Percentiles rank a stretch among this genome's conserved stretches.
phyloP scores from a whole-genome alignment of 169 alveolate species.

The Cryptosporidium sp. region DNA sequence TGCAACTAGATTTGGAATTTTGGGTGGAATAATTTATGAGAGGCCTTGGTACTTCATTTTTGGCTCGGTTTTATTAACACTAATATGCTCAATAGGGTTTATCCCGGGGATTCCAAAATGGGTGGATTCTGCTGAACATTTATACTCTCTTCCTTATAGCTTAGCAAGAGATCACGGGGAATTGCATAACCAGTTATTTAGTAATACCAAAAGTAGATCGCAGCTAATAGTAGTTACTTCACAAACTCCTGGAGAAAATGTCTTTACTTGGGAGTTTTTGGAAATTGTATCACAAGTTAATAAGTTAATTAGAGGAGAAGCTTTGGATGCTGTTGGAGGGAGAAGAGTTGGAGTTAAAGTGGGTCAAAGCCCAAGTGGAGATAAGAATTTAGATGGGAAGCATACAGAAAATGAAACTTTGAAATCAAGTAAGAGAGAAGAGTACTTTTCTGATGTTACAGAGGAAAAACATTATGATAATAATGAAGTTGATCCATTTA shows the following conservation, averaged over 20 bases:
- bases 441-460: background rate
- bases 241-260: conserved; percentile 79
- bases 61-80: conserved; percentile 43
- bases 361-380: background rate
- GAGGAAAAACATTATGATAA: background rate
- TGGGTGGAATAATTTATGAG: conserved; percentile 69
- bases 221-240: conserved; percentile 78
- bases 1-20: conserved; percentile 57
- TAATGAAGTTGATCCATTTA: conserved; percentile 34
- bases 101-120: conserved; percentile 82
- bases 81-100: conserved; percentile 77
- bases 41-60: conserved; percentile 61
- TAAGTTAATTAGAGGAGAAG: conserved; percentile 82
- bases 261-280: conserved; percentile 82
- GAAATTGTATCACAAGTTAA: conserved; percentile 80
- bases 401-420: background rate
- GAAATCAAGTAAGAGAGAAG: background rate
- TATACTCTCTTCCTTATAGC: conserved; percentile 82
- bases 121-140: conserved; percentile 82
- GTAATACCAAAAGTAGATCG: conserved; percentile 79
- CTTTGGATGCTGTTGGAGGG: conserved; percentile 82
- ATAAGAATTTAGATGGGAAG: background rate
- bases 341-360: conserved; percentile 76
- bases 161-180: conserved; percentile 81
- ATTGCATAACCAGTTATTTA: conserved; percentile 77